Base-by-base conservation (phyloP, 2,329 filamentous ascomycete genomes). In the Chaetothyriales sp. region DNA sequence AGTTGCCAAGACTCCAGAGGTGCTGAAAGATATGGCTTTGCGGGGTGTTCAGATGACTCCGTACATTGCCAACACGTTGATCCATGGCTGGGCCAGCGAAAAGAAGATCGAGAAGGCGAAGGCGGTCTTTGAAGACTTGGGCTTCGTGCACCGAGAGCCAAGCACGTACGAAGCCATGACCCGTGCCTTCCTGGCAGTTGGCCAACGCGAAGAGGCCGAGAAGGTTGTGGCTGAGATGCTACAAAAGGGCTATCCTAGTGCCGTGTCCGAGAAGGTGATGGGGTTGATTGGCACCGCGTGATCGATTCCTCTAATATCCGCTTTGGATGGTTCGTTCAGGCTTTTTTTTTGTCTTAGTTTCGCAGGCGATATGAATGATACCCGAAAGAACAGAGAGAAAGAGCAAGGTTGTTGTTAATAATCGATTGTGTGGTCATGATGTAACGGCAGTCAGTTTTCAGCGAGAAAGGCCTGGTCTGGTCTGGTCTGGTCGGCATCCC, bases 101-200 rank as follows among this genome's bases (percentile, higher is more conserved):
- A 83, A 84, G 68, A 78, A 93, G 56, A 84, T 96, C 44, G 69
- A 72, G 53, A 89, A 87, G 67, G 86, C 88, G 18, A 80, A 82
- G 63, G 71, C 76, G 20, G 81, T 95, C 55, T 98, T 94, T 64
- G 77, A 84, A 53, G 75, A 77, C n/a, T 81, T 98, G 2, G 78
- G 81, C 7, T 76, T 79, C 25, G 77, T 81, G 50, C 88, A 83
- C 70, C 82, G 92, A 51, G 92, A 98, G 72, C 92, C 92, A 2
- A 95, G 88, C 73, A 98, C 92, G 3, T 98, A 98, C 66, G 92
- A 98, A 70, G 89, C 90, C 43, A 98, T 98, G 92, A 95, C 89
- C 4, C 79, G 92, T 45, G 92, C 92, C 0, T 95, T 83, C 69
- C 78, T 98, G 50, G 81, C 87, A 9, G 83, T 84, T 2, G 86